Evolutionary conservation across 2,329 filamentous ascomycete species (phyloP), one percentile per base, ranked within the genome.

Genomic region (Arachnomyces sp.): DNA sequence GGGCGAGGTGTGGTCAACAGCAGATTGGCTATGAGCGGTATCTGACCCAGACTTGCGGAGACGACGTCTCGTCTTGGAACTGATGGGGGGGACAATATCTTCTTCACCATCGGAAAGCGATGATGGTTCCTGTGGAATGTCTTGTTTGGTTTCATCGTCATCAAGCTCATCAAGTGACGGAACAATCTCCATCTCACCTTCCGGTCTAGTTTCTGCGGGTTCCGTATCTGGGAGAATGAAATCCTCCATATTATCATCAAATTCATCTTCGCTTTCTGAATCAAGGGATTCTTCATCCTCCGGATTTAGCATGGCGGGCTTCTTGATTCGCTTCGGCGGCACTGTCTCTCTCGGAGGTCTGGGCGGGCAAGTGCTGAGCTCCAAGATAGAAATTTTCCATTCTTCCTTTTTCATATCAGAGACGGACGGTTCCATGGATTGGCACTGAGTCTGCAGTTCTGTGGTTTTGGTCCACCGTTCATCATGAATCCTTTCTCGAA

Each of bases 361-460:
- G 9, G 48, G 55, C 6, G 57, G 62, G 34, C 53, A 61, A 34
- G 44, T 52, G 9, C 53, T 53, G 29, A 51, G 47, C 38, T 62
- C 52, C 45, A 74, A 60, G 2, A 71, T 54, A 7, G 54, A 52
- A 28, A 69, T 56, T 36, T 66, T 66, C 69, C 71, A 78, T 18
- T 55, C 54, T 16, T 55, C 51, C 17, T 52, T 51, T 46, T 69
- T 56, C 36, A 75, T 73, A 40, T 83, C 73, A 28, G 76, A 72
- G 1, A 95, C 62, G 3, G 72, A 86, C 3, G 69, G 65, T 44
- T 90, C 79, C 40, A 94, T 64, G 28, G 65, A 72, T 8, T 64
- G 60, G 36, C 79, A 78, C 50, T 78, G 75, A 4, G 61, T 63
- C 17, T 68, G 62, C 11, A 92, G 55, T 11, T 79, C 69, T 1